Evolutionary conservation across 2,329 filamentous ascomycete genomes (phyloP), one percentile per base, ranked within the genome.

Genomic region (Colletotrichum costaricense): DNA sequence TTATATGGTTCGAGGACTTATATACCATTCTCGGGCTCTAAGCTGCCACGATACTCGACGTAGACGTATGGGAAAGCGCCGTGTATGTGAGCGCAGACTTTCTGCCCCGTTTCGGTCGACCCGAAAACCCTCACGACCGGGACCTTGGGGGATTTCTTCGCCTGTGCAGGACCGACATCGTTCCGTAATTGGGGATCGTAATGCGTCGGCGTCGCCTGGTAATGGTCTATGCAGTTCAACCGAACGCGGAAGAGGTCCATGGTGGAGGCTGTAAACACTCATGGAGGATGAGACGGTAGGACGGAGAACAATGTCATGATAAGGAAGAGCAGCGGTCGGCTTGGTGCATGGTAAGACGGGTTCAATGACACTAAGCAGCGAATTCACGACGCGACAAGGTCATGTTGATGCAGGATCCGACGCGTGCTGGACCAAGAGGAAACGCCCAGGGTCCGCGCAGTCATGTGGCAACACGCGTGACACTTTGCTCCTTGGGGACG

Each of bases 11-110:
- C 30, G 24, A 62, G 11, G 4, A 67, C 38, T 42, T 33, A 73
- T 89, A 80, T 82, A 95, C 94, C 93, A 81, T 92, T 88, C 75
- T 93, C 88, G 11, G 88, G 86, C 54, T 87, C 87, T 73, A 97
- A 82, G 77, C 89, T 89, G 26, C 94, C 95, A 60, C 88, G 86
- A 81, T 98, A 98, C 81, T 96, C 93, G 69, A 99, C 87, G 80
- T 95, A 98, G n/a, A 98, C 86, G 80, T 99, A 99, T 1, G 97
- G 97, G 78, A 99, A 95, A 26, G 94, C 95, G 73, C 97, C 97
- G 82, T 98, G 97, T 69, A 99, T 91, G 84, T 99, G 97, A 35
- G 94, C 94, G 84, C 97, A 98, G 19, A 98, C 95, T 80, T 97
- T 98, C 83, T 98, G 95, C 0, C 97, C 97, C 0, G 95, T 97